phyloP scores from a whole-genome alignment of 2,329 filamentous ascomycete genomes.

The Beauveria sp. region DNA sequence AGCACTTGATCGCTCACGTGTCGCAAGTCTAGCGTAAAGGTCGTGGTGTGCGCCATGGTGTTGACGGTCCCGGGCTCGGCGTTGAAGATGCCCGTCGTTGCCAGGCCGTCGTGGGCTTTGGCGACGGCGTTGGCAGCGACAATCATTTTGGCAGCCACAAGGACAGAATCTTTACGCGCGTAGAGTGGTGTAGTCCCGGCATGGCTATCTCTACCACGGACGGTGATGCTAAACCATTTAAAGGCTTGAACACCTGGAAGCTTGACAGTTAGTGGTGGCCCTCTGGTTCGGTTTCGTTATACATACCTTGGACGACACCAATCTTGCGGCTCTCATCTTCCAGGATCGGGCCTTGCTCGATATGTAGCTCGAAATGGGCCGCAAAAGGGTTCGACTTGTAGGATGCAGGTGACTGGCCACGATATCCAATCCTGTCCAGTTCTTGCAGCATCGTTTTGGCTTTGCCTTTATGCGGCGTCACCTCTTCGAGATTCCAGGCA shows the following conservation, averaged over 20 bases:
- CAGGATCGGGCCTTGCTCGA: constrained; percentile 74
- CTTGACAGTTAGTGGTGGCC: not conserved
- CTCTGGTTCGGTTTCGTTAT: not conserved
- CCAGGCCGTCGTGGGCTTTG: constrained; percentile 18
- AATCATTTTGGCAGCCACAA: constrained; percentile 29
- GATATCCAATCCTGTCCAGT: constrained; percentile 62
- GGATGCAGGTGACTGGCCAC: constrained; percentile 19
- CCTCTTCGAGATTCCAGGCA: constrained; percentile 59
- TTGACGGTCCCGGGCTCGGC: constrained; percentile 55
- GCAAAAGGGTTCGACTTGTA: constrained; percentile 46
- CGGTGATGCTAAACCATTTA: constrained; percentile 23
- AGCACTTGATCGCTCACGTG: constrained; percentile 47
- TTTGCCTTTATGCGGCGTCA: constrained; percentile 19
- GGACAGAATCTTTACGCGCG: constrained; percentile 25
- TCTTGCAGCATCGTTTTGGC: constrained; percentile 31
- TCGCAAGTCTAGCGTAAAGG: constrained; percentile 60
- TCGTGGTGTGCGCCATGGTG: constrained; percentile 57
- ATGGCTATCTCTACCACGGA: constrained; percentile 23
- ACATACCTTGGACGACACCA: constrained; percentile 23
- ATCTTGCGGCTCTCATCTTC: constrained; percentile 33
- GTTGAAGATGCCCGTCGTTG: constrained; percentile 25
- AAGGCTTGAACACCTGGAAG: constrained; percentile 20
- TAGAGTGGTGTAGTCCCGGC: constrained; percentile 25
- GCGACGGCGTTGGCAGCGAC: constrained; percentile 22
- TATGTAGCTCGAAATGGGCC: constrained; percentile 77